phyloP scores from a whole-genome alignment of 2,329 filamentous ascomycete species.

The Talaromyces sp. region DNA sequence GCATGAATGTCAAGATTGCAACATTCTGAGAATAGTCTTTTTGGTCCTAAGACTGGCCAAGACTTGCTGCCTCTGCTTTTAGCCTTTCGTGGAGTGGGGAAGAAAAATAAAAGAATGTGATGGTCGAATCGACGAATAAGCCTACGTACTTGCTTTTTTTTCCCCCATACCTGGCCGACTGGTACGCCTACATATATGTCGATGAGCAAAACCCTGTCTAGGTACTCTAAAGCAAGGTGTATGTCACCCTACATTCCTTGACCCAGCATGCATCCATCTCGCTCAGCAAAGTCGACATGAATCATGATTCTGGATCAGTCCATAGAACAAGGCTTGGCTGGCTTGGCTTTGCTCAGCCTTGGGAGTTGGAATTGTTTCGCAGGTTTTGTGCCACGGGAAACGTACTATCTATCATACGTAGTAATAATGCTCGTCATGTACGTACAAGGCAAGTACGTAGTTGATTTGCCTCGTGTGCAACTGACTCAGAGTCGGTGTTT shows the following conservation, averaged over 20 bases:
- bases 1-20: background rate
- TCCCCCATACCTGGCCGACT: background rate
- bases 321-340: background rate
- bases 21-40: conserved; percentile 1
- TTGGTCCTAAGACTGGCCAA: background rate
- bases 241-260: background rate
- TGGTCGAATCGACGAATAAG: background rate
- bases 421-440: background rate
- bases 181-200: background rate
- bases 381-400: background rate
- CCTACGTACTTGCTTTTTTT: background rate
- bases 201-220: background rate
- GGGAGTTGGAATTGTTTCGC: background rate
- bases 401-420: background rate
- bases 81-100: background rate
- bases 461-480: background rate
- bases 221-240: background rate
- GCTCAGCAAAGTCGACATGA: background rate
- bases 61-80: background rate
- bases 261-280: background rate
- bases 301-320: background rate
- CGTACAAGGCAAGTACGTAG: background rate
- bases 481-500: background rate
- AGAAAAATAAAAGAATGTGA: background rate
- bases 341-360: background rate